Percentiles rank a stretch among this genome's conserved stretches.
Conservation (phyloP, 495 filamentous ascomycete genomes). For the Entonaema liquescens region DNA sequence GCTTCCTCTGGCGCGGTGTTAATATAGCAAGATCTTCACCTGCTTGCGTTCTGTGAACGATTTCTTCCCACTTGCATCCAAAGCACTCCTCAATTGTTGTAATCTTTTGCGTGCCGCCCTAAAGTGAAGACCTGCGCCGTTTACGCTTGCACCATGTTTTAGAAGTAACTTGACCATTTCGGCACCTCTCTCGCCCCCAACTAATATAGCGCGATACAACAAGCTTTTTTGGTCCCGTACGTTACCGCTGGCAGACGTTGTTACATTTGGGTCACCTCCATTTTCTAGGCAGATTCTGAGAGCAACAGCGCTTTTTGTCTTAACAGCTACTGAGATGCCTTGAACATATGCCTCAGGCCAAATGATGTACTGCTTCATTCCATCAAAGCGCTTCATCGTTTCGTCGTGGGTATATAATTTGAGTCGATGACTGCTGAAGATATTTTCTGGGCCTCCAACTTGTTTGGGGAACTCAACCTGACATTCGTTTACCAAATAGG, state of each 20-base stretch:
- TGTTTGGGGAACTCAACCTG: constrained; percentile 2
- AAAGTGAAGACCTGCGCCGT: neutral
- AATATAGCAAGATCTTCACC: constrained; percentile 27
- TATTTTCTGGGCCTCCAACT: neutral
- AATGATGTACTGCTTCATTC: constrained; percentile 20
- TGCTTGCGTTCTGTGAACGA: constrained; percentile 8
- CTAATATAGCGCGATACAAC: neutral
- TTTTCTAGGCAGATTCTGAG: constrained; percentile 26
- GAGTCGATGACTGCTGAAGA: neutral
- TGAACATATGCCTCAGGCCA: neutral
- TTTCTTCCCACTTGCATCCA: constrained; percentile 13
- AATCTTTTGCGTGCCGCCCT: neutral
- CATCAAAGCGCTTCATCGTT: constrained; percentile 10
- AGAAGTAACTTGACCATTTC: constrained; percentile 12
- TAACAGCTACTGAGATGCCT: neutral
- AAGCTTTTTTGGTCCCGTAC: neutral
- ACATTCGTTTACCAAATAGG: constrained; percentile 14
- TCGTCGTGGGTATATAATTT: constrained; percentile 1
- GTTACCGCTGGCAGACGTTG: neutral
- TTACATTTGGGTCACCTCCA: constrained; percentile 16
- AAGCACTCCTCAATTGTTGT: constrained; percentile 8
- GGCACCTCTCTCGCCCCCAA: neutral
- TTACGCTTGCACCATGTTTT: constrained; percentile 1
- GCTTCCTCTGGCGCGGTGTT: neutral
- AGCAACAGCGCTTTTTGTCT: neutral